Conservation (phyloP, 2,329 filamentous ascomycete genomes). For the Ustilaginoidea virens region DNA sequence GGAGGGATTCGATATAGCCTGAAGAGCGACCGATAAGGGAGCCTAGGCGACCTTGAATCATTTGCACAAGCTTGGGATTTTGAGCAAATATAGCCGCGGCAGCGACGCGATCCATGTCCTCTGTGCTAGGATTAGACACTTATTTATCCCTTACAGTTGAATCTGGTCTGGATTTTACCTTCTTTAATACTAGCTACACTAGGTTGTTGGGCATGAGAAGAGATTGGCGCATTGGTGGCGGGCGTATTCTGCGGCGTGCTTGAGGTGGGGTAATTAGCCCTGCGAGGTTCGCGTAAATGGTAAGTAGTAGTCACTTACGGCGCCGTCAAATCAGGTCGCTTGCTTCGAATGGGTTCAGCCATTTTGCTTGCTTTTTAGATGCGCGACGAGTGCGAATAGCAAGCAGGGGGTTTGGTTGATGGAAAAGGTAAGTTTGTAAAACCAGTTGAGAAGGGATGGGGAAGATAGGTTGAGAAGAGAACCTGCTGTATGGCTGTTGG, state of each 20-base stretch:
- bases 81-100: conserved; percentile 89
- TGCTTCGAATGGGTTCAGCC: conserved; percentile 50
- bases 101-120: conserved; percentile 75
- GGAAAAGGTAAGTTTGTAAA: conserved; percentile 13
- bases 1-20: conserved; percentile 94
- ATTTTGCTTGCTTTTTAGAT: conserved; percentile 25
- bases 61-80: conserved; percentile 85
- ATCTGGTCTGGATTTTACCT: too few relatives aligned
- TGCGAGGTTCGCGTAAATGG: conserved; percentile 8
- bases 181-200: conserved; percentile 92
- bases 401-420: conserved; percentile 12
- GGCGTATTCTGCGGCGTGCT: conserved; percentile 99
- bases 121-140: conserved; percentile 36
- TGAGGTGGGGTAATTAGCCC: conserved; percentile 25
- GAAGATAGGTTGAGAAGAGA: conserved; percentile 16
- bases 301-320: conserved; percentile 31
- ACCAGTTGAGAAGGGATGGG: conserved; percentile 13
- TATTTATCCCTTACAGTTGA: too few relatives aligned
- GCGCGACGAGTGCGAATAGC: conserved; percentile 1
- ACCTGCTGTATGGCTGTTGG: conserved; percentile 19
- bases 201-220: conserved; percentile 91
- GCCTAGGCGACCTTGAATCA: conserved; percentile 95
- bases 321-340: conserved; percentile 41
- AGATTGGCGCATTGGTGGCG: conserved; percentile 88
- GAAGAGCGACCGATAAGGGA: conserved; percentile 88